Evolutionary conservation across 2,329 filamentous ascomycete species (phyloP).

Genomic region (Daldinia sp.): DNA sequence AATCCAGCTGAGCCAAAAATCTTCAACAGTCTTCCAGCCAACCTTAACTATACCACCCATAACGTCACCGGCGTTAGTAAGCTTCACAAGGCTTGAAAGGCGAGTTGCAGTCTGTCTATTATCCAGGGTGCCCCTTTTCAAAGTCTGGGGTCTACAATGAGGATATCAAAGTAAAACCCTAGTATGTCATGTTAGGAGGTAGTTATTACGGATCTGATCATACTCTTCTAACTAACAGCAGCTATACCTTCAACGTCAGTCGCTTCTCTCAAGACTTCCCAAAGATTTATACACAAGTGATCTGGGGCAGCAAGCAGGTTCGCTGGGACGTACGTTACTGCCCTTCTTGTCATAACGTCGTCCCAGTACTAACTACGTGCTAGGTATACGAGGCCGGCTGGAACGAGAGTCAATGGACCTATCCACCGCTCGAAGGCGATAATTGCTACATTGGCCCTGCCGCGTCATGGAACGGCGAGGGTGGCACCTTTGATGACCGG

Average conservation of each 20-base stretch:
- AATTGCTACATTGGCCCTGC: constrained; percentile 44
- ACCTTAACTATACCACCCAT: constrained; percentile 30
- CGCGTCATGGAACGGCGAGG: constrained; percentile 36
- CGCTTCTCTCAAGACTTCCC: constrained; percentile 42
- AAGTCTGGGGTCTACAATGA: background rate
- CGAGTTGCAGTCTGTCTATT: background rate
- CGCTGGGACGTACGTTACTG: constrained; percentile 44
- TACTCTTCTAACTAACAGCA: background rate
- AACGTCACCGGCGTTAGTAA: constrained; percentile 36
- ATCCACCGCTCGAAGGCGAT: constrained; percentile 42
- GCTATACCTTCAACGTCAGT: constrained; percentile 7
- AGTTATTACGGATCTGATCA: too few relatives aligned
- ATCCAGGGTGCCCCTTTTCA: background rate
- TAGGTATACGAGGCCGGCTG: constrained; percentile 43
- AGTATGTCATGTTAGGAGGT: background rate
- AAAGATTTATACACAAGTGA: constrained; percentile 38
- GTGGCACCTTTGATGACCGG: constrained; percentile 33
- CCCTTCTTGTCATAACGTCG: background rate
- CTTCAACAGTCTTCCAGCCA: constrained; percentile 8
- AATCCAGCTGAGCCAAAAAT: constrained; percentile 23
- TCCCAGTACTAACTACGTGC: background rate
- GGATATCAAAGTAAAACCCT: background rate
- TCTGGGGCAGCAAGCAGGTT: constrained; percentile 42
- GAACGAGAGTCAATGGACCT: constrained; percentile 41
- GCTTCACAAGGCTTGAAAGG: constrained; percentile 19